These are phyloP conservation scores for Aureobasidium melanogenum DNA, from an alignment of 2,329 filamentous ascomycete species.

Conservation along the genomic window DNA sequence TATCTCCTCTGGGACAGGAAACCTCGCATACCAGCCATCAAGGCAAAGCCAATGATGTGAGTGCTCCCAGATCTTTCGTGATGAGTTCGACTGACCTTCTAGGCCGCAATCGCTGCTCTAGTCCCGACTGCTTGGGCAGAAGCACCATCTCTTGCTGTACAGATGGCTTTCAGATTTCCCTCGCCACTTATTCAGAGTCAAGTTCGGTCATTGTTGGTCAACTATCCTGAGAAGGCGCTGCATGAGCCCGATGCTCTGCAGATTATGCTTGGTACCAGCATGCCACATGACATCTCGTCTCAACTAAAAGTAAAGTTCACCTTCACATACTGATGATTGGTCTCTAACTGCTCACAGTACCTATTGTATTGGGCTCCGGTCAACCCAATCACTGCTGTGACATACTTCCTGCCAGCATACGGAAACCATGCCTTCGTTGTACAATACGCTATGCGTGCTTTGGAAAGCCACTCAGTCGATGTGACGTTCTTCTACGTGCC, in stretches of 20 bases:
- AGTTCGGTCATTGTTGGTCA: conserved; percentile 69
- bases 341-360: conserved; percentile 41
- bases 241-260: conserved; percentile 74
- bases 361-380: conserved; percentile 87
- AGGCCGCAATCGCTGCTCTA: conserved; percentile 34
- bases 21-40: conserved; percentile 22
- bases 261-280: conserved; percentile 64
- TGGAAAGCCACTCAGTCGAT: conserved; percentile 92
- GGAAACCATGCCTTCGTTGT: conserved; percentile 86
- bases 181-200: conserved; percentile 64
- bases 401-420: conserved; percentile 86
- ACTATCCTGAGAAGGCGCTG: conserved; percentile 74
- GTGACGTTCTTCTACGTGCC: conserved; percentile 98
- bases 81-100: background rate
- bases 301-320: conserved; percentile 58
- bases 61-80: background rate
- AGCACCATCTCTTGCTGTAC: conserved; percentile 76
- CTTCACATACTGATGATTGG: background rate
- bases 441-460: conserved; percentile 90
- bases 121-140: conserved; percentile 81
- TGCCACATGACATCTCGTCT: conserved; percentile 71
- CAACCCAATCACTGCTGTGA: conserved; percentile 86
- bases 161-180: conserved; percentile 71
- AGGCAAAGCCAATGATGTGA: conserved; percentile 16
- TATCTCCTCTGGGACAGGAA: conserved; percentile 65